Evolutionary conservation across 1,139 yeast species (phyloP), one percentile per base, ranked within the genome.

Genomic region (Lodderomyces elongisporus): DNA sequence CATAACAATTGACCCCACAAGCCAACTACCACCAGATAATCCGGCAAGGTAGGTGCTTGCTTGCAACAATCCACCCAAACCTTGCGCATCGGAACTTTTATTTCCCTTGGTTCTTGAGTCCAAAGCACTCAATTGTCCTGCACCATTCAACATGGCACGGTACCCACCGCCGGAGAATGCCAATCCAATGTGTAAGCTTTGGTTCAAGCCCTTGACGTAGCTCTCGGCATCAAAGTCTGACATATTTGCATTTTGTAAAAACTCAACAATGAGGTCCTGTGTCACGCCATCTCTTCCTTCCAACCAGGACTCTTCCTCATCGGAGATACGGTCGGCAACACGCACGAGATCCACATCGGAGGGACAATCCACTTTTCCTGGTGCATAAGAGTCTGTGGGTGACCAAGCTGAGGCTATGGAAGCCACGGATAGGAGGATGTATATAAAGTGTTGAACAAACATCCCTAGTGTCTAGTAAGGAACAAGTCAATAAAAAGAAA

Each of bases 21-120:
- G 66, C 96, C 96, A 87, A 44, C 74, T 72, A 34, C 95, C 95
- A 29, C 96, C 96, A 0, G 93, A 81, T 30, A 88, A 66, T 25
- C 95, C 96, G 1, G 83, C 69, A 30, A 87, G 50, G 53, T 85
- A 87, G 1, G 93, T 77, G 1, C 91, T 54, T 2, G 82, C 63
- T 47, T 88, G 87, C 32, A 84, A 62, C 34, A 87, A 60, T 2
- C 95, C 94, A 22, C 95, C 95, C 33, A 87, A 56, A 20, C 94
- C 94, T 32, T 66, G 56, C 2, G 53, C 48, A 3, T 60, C 47
- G 4, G 17, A 22, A 7, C 6, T 7, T 8, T 21, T 7, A 5
- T 15, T 15, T 21, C 49, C 51, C 5, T 44, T 43, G 12, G 49
- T 56, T 43, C 65, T 41, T 32, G 49, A 52, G 38, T 59, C 65